Base-by-base conservation (phyloP, 768 basidiomycete species). In the Astraeus odoratus region DNA sequence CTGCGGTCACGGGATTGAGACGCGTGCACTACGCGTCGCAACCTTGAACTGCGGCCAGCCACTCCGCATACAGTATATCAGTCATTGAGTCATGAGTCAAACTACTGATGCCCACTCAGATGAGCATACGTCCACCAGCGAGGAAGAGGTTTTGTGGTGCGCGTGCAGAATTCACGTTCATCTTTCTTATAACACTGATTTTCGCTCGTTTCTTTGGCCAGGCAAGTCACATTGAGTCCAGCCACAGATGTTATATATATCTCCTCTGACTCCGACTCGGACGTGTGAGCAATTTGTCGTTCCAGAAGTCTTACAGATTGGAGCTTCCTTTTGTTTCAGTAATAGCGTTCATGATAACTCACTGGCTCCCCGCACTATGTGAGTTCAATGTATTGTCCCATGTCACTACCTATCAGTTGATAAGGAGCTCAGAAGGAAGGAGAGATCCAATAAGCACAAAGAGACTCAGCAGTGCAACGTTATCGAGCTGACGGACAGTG, bases 181-280 rank as follows among this genome's bases (percentile, higher is more conserved):
- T 7, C 33, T 23, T 22, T 19, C 26, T 26, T 27, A 19, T 27
- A 39, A 36, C 29, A 2, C 20, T 47, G 27, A 51, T 30, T 10
- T 34, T n/a, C 25, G 26, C 20, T 8, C 3, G 5, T 29, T 25
- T 34, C 42, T 24, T 16, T 9, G 35, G 48, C 8, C 19, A 20
- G 24, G 44, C 36, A 13, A 35, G 30, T 19, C 15, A 41, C 24
- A 42, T 43, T 24, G 24, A 29, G 18, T 49, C 42, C 46, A 4
- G 27, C 51, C 29, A 51, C 53, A 33, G 63, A 70, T 35, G 61
- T 80, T 19, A 78, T 82, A 47, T 75, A 79, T 52, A 74, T 80
- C 58, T 78, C 75, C 15, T 79, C 77, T 37, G 63, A 58, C 27
- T 73, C 71, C 29, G 69, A 70, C 42, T 64, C 68, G 1, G 66